phyloP scores from a whole-genome alignment of 306 rosid genomes.

The Herpetospermum pedunculosum region DNA sequence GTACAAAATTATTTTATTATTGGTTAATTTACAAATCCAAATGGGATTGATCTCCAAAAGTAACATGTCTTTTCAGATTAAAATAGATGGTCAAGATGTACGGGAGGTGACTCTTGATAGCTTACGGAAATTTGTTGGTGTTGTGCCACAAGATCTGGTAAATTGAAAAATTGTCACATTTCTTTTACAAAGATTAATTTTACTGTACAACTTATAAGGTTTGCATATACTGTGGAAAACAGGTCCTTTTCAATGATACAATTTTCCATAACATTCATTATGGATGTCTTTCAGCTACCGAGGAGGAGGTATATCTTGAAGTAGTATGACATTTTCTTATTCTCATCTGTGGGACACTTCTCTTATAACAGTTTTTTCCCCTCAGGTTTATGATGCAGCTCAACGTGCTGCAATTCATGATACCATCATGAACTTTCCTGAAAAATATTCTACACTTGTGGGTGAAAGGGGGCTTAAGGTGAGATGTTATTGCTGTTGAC shows the following conservation, averaged over 20 bases:
- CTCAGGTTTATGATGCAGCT: slow-evolving; percentile 87
- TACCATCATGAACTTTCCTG: slow-evolving; percentile 79
- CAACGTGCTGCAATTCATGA: slow-evolving; percentile 86
- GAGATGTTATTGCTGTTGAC: slow-evolving; percentile 11
- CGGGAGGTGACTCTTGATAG: slow-evolving; percentile 72
- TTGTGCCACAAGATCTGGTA: slow-evolving; percentile 98
- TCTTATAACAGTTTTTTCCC: slow-evolving; percentile 11
- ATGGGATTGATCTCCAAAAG: neutral
- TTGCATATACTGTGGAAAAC: slow-evolving; percentile 17
- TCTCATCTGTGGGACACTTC: neutral
- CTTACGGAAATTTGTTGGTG: slow-evolving; percentile 73
- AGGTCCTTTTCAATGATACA: slow-evolving; percentile 95
- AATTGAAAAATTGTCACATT: slow-evolving; percentile 16
- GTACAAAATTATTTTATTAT: neutral
- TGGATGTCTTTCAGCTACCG: slow-evolving; percentile 71
- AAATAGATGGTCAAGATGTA: slow-evolving; percentile 76
- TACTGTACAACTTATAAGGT: neutral
- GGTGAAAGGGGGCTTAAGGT: slow-evolving; percentile 99
- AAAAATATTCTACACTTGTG: slow-evolving; percentile 69
- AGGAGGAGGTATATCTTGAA: slow-evolving; percentile 63
- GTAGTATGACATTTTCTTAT: slow-evolving; percentile 4
- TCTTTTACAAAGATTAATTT: slow-evolving; percentile 3
- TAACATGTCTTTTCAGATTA: slow-evolving; percentile 39
- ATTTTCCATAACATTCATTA: slow-evolving; percentile 89
- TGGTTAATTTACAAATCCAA: neutral